Conservation (phyloP, 768 basidiomycete species). For the Suillus lakei region DNA sequence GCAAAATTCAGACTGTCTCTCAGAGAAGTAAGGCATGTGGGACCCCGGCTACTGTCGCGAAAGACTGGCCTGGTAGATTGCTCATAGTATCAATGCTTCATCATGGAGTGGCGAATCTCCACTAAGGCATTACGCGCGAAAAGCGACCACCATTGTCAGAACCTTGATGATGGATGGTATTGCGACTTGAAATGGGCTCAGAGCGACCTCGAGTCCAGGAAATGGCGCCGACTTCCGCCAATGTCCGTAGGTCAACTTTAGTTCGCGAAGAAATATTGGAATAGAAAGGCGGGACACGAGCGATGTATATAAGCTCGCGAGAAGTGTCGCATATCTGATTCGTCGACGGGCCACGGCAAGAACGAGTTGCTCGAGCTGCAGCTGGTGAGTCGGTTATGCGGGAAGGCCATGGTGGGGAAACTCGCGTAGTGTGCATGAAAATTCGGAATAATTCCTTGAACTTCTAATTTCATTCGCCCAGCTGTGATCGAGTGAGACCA, state of each 20-base stretch:
- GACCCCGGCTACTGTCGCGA: background rate
- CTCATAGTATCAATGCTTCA: background rate
- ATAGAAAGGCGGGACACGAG: constrained; percentile 54
- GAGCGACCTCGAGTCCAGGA: background rate
- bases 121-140: too few species aligned
- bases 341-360: constrained; percentile 56
- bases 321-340: constrained; percentile 63
- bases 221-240: background rate
- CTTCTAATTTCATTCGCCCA: too few species aligned
- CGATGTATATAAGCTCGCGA: constrained; percentile 56
- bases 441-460: constrained; percentile 46
- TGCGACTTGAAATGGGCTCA: background rate
- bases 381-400: constrained; percentile 20
- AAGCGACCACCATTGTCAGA: constrained; percentile 30
- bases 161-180: constrained; percentile 7
- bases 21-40: background rate
- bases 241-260: constrained; percentile 46
- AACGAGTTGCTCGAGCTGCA: constrained; percentile 49
- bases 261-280: constrained; percentile 51
- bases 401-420: constrained; percentile 37
- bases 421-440: constrained; percentile 52
- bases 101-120: background rate
- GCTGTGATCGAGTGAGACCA: too few species aligned
- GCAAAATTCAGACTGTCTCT: background rate
- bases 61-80: background rate